These are phyloP conservation scores for Exophiala sp. DNA, from an alignment of 2,329 filamentous ascomycete genomes.

Conservation along the genomic window DNA sequence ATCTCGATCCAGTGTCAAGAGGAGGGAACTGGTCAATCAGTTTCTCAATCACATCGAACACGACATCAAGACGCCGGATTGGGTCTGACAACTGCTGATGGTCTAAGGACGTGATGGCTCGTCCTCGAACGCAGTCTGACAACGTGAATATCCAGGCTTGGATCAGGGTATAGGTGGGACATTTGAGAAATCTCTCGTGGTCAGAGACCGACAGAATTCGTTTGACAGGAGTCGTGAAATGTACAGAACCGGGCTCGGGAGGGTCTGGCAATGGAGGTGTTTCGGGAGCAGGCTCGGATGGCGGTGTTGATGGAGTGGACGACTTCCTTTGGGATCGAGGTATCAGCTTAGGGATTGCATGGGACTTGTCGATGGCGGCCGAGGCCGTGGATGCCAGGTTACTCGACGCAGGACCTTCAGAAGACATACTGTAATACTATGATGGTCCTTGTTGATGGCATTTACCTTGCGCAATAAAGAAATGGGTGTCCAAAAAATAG, in stretches of 20 bases:
- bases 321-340: conserved; percentile 34
- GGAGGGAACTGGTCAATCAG: conserved; percentile 67
- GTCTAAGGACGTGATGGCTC: conserved; percentile 57
- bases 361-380: background rate
- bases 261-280: conserved; percentile 69
- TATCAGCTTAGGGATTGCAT: conserved; percentile 24
- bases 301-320: conserved; percentile 24
- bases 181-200: conserved; percentile 73
- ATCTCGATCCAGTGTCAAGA: conserved; percentile 81
- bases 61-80: conserved; percentile 58
- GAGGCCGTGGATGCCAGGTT: background rate
- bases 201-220: conserved; percentile 77
- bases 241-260: conserved; percentile 54
- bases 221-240: conserved; percentile 63
- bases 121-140: conserved; percentile 70
- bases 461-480: background rate
- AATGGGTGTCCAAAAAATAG: background rate
- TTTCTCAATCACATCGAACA: conserved; percentile 64
- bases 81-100: conserved; percentile 55
- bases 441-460: background rate
- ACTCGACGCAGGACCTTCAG: background rate
- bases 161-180: conserved; percentile 68
- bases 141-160: conserved; percentile 80
- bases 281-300: conserved; percentile 57
- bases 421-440: background rate